Evolutionary conservation across 176 grass and related monocot species (phyloP).

Genomic region (Carex pumila): DNA sequence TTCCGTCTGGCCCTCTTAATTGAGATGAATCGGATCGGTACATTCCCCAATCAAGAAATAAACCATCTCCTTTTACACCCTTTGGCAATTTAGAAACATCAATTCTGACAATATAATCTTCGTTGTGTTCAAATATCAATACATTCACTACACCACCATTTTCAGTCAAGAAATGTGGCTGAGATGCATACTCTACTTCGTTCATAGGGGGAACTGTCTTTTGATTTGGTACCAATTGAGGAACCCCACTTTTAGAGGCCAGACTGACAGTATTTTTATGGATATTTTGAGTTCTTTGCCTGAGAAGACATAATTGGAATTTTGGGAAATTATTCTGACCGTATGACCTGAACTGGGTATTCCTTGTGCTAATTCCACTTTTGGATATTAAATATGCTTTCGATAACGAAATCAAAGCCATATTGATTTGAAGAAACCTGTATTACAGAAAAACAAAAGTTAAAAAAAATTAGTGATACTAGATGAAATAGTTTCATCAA

Average conservation of each 20-base stretch:
- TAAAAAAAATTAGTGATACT: slow-evolving; percentile 1
- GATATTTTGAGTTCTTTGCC: not conserved
- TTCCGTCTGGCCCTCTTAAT: slow-evolving; percentile 8
- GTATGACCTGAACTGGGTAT: not conserved
- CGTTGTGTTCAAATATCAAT: slow-evolving; percentile 12
- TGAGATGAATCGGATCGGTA: slow-evolving; percentile 19
- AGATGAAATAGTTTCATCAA: not conserved
- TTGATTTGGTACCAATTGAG: not conserved
- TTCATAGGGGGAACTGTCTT: not conserved
- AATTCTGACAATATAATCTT: slow-evolving; percentile 18
- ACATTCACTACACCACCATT: slow-evolving; percentile 27
- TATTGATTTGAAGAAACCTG: not conserved
- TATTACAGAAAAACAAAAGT: not conserved
- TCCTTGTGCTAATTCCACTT: slow-evolving; percentile 1
- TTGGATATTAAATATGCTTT: not conserved
- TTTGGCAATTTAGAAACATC: slow-evolving; percentile 24
- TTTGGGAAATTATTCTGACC: not conserved
- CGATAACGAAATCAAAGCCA: slow-evolving; percentile 1
- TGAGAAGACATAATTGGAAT: slow-evolving; percentile 1
- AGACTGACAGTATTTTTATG: not conserved
- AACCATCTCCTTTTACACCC: not conserved
- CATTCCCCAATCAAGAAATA: slow-evolving; percentile 25
- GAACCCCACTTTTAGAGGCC: slow-evolving; percentile 9
- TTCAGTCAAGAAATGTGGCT: slow-evolving; percentile 26
- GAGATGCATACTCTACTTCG: slow-evolving; percentile 3